Evolutionary conservation across 2,329 filamentous ascomycete genomes (phyloP).

Genomic region (Aspergillus amoenus): DNA sequence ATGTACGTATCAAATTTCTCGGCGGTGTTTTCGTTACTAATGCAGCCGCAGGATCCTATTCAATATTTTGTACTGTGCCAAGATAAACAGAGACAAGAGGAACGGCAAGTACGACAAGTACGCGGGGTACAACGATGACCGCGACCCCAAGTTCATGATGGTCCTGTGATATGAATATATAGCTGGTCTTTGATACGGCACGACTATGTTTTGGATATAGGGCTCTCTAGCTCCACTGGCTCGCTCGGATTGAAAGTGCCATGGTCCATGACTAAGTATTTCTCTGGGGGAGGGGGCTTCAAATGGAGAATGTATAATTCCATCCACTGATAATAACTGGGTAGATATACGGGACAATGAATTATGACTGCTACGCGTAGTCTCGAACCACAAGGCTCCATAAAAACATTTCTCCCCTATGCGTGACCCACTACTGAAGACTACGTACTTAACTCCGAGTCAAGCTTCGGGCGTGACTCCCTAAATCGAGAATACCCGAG

Average conservation of each 20-base stretch:
- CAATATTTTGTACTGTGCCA: constrained; percentile 63
- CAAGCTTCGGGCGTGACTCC: not conserved
- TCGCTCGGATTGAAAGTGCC: not conserved
- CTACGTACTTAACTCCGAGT: not conserved
- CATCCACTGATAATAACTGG: not conserved
- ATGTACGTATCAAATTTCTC: constrained; percentile 50
- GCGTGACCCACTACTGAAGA: not conserved
- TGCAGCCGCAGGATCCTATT: constrained; percentile 49
- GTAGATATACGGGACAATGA: not conserved
- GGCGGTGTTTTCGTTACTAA: constrained; percentile 18
- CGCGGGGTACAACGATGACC: constrained; percentile 59
- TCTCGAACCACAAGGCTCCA: no score
- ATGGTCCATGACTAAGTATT: not conserved
- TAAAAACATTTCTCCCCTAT: no score
- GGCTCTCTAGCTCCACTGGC: not conserved
- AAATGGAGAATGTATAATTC: not conserved
- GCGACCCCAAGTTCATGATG: constrained; percentile 63
- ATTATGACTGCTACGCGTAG: not conserved
- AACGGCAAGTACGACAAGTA: constrained; percentile 60
- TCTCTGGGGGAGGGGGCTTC: not conserved
- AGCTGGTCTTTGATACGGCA: constrained; percentile 30
- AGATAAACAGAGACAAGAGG: constrained; percentile 63
- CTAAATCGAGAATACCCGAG: not conserved
- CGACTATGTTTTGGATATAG: not conserved
- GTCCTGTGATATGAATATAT: constrained; percentile 39